phyloP scores from a whole-genome alignment of 2,329 filamentous ascomycete genomes.

The Onygenales sp. region DNA sequence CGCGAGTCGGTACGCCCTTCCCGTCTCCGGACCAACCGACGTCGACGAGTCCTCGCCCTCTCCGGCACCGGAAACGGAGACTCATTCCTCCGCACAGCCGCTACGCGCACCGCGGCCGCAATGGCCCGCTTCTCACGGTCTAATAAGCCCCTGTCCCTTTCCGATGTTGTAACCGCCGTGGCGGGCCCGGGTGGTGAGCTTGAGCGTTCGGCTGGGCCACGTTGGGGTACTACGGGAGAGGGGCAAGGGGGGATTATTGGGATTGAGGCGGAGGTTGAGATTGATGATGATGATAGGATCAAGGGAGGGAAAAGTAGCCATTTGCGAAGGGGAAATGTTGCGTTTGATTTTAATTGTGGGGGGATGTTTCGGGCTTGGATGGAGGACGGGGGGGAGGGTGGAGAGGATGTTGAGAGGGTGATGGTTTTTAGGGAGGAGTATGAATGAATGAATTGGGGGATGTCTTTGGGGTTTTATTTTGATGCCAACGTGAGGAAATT shows the following conservation, averaged over 20 bases:
- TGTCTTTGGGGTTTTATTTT: too few species aligned
- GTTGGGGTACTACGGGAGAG: slow-evolving; percentile 66
- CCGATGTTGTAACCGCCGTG: slow-evolving; percentile 53
- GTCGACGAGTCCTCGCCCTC: slow-evolving; percentile 42
- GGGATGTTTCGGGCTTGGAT: slow-evolving; percentile 78
- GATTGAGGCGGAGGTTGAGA: slow-evolving; percentile 46
- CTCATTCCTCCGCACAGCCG: slow-evolving; percentile 66
- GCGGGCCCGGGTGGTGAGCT: slow-evolving; percentile 64
- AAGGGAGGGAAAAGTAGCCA: slow-evolving; percentile 21
- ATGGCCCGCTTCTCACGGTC: slow-evolving; percentile 54
- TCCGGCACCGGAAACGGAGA: slow-evolving; percentile 85
- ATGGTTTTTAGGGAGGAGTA: slow-evolving; percentile 38
- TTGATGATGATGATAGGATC: slow-evolving; percentile 37
- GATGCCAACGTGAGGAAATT: too few species aligned
- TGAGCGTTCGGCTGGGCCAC: slow-evolving; percentile 60
- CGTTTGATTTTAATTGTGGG: slow-evolving; percentile 75
- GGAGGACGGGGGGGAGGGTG: slow-evolving; percentile 27
- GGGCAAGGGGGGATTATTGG: slow-evolving; percentile 82
- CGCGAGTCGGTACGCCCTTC: background rate
- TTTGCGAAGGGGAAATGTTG: slow-evolving; percentile 39
- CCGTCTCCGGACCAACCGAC: background rate
- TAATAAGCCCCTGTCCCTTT: slow-evolving; percentile 34
- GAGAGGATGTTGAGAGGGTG: slow-evolving; percentile 25
- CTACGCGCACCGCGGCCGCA: slow-evolving; percentile 61
- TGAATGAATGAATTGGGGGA: slow-evolving; percentile 5